phyloP scores from a whole-genome alignment of 1,139 yeast genomes.

The Dujonia santamariae region DNA sequence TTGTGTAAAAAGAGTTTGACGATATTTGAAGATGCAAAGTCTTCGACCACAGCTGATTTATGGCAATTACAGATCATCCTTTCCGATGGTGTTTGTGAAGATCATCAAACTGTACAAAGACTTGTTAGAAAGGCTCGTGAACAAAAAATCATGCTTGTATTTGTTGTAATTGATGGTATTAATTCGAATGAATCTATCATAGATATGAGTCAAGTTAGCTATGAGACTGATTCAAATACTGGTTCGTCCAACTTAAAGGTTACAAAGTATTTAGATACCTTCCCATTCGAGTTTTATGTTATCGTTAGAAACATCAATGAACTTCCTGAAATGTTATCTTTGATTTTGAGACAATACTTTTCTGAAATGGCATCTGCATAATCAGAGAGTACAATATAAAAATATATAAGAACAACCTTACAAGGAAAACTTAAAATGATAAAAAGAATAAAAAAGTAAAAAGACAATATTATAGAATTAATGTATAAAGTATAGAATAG shows the following conservation, averaged over 20 bases:
- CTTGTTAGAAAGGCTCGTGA: slow-evolving; percentile 91
- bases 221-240: slow-evolving; percentile 57
- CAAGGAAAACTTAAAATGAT: too few relatives aligned
- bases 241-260: slow-evolving; percentile 78
- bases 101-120: slow-evolving; percentile 77
- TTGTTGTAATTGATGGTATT: slow-evolving; percentile 90
- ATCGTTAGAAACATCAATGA: slow-evolving; percentile 87
- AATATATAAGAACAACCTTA: too few relatives aligned
- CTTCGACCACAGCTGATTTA: slow-evolving; percentile 57
- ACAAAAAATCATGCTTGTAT: slow-evolving; percentile 89
- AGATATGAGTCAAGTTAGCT: slow-evolving; percentile 92
- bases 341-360: slow-evolving; percentile 89
- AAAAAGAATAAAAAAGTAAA: too few relatives aligned
- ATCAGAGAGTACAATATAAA: too few relatives aligned
- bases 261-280: slow-evolving; percentile 81
- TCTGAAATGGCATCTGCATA: slow-evolving; percentile 50
- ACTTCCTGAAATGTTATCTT: slow-evolving; percentile 86
- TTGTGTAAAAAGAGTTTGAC: slow-evolving; percentile 70
- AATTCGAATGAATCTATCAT: slow-evolving; percentile 80
- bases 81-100: slow-evolving; percentile 96
- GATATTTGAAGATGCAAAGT: slow-evolving; percentile 69
- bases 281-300: slow-evolving; percentile 96
- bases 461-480: too few relatives aligned
- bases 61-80: slow-evolving; percentile 94
- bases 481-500: too few relatives aligned